Evolutionary conservation across 345 rosid genomes (phyloP), one percentile per base, ranked within the genome.

Genomic region (Barbarea vulgaris): DNA sequence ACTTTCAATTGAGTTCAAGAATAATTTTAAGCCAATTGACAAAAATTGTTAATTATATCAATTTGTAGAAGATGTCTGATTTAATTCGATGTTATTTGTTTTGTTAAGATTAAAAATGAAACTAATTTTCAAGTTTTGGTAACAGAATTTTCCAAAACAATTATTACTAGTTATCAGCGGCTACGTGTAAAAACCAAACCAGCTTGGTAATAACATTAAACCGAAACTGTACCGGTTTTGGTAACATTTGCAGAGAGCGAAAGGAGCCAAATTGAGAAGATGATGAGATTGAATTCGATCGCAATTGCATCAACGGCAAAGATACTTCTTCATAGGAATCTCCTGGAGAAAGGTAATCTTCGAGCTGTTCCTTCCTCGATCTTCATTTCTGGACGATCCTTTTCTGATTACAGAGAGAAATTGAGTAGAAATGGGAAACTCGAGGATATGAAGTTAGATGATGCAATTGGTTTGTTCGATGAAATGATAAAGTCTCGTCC

Each of bases 1-100:
- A 44, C 68, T 63, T 63, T 24, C 33, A 9, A 62, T 24, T 41
- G 67, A 25, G 51, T 62, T 62, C 67, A 62, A 41, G 67, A 62
- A 62, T 62, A 62, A 8, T 39, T 7, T 61, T 37, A 36, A n/a
- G 19, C 28, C 1, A 1, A 59, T 36, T 34, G 28, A 18, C 4
- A 18, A 34, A 58, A 1, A 59, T 59, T 59, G 46, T 59, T 57
- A 33, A 34, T n/a, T 24, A 10, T 21, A 10, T 21, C 15, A 18
- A 24, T 9, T n/a, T n/a, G n/a, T n/a, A n/a, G n/a, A n/a, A 11
- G 21, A 51, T 51, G 15, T 52, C 4, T 3, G 31, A 48, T 18
- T n/a, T n/a, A n/a, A n/a, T n/a, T n/a, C n/a, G 25, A 24, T 24
- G 25, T 3, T 27, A 27, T 27, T 27, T 27, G 28, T 27, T 27